Conservation (phyloP, 306 rosid species). For the Amphicarpaea edgeworthii region DNA sequence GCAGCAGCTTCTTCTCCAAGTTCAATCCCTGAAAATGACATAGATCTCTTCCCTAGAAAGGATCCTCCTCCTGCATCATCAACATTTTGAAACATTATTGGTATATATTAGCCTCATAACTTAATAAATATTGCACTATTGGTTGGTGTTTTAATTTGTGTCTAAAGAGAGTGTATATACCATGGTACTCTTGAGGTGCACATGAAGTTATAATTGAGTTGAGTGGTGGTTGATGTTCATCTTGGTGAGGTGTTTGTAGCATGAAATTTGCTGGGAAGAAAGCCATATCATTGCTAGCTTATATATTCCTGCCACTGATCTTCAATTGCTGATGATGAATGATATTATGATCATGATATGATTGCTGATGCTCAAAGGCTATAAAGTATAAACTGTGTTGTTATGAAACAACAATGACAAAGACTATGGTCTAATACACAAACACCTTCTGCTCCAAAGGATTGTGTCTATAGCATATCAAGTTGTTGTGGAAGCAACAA, state of each 20-base stretch:
- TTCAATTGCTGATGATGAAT: conserved; percentile 35
- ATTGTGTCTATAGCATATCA: conserved; percentile 60
- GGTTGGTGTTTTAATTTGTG: conserved; percentile 18
- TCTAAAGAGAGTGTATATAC: conserved; percentile 48
- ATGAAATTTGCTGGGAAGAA: conserved; percentile 88
- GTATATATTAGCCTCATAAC: neutral
- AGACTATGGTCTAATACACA: conserved; percentile 37
- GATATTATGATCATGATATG: conserved; percentile 45
- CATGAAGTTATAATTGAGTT: conserved; percentile 74
- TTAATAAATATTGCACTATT: neutral
- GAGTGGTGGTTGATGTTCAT: conserved; percentile 70
- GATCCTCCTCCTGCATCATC: conserved; percentile 67
- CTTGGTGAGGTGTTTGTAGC: conserved; percentile 72
- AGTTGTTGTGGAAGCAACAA: conserved; percentile 34
- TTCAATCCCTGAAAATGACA: conserved; percentile 78
- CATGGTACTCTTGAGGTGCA: conserved; percentile 84
- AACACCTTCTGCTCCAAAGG: conserved; percentile 35
- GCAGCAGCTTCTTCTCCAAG: conserved; percentile 71
- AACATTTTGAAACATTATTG: conserved; percentile 17
- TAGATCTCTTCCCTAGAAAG: conserved; percentile 75
- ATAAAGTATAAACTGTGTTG: conserved; percentile 22
- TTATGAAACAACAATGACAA: conserved; percentile 29
- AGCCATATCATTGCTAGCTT: conserved; percentile 74
- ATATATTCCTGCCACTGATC: conserved; percentile 35
- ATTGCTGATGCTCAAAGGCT: conserved; percentile 36